phyloP scores from a whole-genome alignment of 1,284 basidiomycete species.

The Tremellales sp. region DNA sequence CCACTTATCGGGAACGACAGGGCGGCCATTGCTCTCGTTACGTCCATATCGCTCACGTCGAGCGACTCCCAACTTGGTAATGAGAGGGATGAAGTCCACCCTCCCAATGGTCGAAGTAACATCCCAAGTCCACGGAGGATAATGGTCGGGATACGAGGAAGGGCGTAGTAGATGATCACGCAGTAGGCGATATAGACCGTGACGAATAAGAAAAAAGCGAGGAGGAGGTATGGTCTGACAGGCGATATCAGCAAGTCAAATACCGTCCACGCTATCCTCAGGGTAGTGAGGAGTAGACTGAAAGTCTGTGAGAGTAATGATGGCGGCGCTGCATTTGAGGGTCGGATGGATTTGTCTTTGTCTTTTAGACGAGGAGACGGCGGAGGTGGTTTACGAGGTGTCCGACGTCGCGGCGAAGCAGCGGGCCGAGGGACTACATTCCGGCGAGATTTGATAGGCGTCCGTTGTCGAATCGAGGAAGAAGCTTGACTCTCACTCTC shows the following conservation, averaged over 20 bases:
- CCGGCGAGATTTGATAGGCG: background rate
- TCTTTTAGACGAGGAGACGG: background rate
- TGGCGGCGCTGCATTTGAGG: background rate
- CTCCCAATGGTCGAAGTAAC: background rate
- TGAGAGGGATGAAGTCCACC: background rate
- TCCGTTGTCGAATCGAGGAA: background rate
- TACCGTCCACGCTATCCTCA: background rate
- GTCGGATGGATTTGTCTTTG: background rate
- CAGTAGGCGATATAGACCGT: background rate
- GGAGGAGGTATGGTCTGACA: background rate
- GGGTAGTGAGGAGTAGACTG: background rate
- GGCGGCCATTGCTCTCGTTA: background rate
- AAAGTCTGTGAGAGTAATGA: background rate
- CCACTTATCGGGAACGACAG: background rate
- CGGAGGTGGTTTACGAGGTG: background rate
- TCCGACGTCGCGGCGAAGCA: background rate
- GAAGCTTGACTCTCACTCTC: background rate
- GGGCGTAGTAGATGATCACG: background rate
- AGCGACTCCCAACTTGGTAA: background rate
- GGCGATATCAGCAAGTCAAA: background rate
- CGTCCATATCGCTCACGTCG: background rate
- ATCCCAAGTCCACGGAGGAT: background rate
- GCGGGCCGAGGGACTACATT: background rate
- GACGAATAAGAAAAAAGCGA: background rate
- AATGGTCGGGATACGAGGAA: background rate